Evolutionary conservation across 331 rosid species (phyloP), one percentile per base, ranked within the genome.

Genomic region (Erythrophleum ivorense): DNA sequence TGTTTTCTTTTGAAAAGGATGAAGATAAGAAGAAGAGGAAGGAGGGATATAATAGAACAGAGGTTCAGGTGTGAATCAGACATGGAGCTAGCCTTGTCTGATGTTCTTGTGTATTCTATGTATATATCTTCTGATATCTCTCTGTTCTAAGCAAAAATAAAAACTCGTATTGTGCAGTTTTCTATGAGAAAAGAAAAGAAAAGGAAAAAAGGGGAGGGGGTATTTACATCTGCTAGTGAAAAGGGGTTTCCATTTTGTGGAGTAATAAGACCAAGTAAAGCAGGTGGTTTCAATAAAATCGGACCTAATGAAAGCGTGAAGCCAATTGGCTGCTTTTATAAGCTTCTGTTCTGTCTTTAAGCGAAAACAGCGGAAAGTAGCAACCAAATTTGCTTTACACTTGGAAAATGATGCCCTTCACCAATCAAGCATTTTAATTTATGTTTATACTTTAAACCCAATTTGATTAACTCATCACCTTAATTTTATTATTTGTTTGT

Each of bases 11-110:
- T 82, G 82, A 85, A 21, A 78, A 94, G 81, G 78, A 90, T 55
- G 81, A 67, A 68, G 81, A 92, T 50, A 79, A 85, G 49, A 55
- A 87, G 80, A 68, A 91, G 54, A n/a, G 91, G 88, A 45, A 91
- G 50, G 36, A 91, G 50, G 81, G 88, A 88, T 16, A 97, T 87
- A 59, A 91, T 89, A 78, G 83, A 87, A 71, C 87, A 90, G 78
- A 82, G 81, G 64, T 80, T 66, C 2, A 90, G 86, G 82, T 71
- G 79, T n/a, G 94, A 88, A 81, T 85, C 84, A 87, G 94, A 78
- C 94, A 92, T 91, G 89, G 83, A 65, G 87, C 62, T 62, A 73
- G 63, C 13, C 41, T 70, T 65, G 55, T 76, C 70, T 65, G 52
- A 34, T 71, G 77, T 59, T 52, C 76, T 24, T 10, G 68, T 5